phyloP scores from a whole-genome alignment of 179 eudicot genomes.

The Patellifolia procumbens region DNA sequence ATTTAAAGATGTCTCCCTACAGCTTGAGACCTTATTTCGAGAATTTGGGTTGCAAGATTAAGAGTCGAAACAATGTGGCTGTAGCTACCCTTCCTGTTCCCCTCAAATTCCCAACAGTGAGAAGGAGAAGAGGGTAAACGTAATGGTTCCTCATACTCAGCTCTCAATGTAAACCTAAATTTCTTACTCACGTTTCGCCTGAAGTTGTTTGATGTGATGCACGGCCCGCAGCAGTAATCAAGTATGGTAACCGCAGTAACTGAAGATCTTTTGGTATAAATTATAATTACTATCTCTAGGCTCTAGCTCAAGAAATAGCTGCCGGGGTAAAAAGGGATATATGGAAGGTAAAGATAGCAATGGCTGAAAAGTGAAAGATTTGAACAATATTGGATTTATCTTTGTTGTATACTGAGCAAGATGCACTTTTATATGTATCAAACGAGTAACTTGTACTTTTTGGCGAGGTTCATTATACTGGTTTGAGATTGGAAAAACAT shows the following conservation, averaged over 20 bases:
- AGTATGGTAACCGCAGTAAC: background rate
- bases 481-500: too few relatives aligned
- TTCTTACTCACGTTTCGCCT: background rate
- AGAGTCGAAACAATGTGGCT: slow-evolving; percentile 24
- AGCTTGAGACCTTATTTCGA: slow-evolving; percentile 48
- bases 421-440: background rate
- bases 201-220: background rate
- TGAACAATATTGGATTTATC: background rate
- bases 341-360: background rate
- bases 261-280: background rate
- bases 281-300: background rate
- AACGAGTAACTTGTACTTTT: too few relatives aligned
- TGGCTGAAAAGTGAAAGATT: too few relatives aligned
- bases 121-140: slow-evolving; percentile 42
- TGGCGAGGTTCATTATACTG: too few relatives aligned
- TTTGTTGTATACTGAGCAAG: background rate
- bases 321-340: background rate
- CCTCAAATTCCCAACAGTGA: slow-evolving; percentile 42
- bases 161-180: background rate
- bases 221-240: background rate
- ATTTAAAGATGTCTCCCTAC: slow-evolving; percentile 53
- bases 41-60: slow-evolving; percentile 73
- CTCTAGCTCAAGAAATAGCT: background rate
- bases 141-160: background rate
- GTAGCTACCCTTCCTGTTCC: slow-evolving; percentile 74